Evolutionary conservation across 1,284 basidiomycete species (phyloP).

Genomic region (Tilletia caries): DNA sequence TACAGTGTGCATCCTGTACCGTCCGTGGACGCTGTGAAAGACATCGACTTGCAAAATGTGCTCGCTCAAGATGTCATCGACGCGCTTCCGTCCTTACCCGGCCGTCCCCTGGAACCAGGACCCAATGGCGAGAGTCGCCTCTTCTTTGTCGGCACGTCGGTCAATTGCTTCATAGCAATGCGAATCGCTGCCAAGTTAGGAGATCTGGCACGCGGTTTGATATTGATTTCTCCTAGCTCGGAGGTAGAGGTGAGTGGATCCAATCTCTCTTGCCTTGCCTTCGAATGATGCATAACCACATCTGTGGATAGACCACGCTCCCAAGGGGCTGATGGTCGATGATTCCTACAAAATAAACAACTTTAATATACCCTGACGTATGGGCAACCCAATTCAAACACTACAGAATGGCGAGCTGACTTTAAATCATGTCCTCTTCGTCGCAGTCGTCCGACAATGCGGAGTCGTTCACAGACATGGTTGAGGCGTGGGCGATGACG

Average conservation of each 20-base stretch:
- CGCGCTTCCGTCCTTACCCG: not conserved
- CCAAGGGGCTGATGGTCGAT: not conserved
- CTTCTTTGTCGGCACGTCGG: not conserved
- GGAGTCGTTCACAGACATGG: not conserved
- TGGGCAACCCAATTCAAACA: too few species aligned
- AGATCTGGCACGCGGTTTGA: not conserved
- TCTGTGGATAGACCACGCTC: too few species aligned
- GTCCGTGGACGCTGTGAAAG: not conserved
- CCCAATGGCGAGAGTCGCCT: not conserved
- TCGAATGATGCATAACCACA: constrained; percentile 7
- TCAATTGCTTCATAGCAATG: not conserved
- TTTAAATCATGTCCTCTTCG: not conserved
- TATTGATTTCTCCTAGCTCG: not conserved
- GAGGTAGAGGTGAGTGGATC: not conserved
- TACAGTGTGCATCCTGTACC: not conserved
- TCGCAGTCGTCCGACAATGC: not conserved
- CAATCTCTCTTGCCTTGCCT: not conserved
- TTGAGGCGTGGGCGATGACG: not conserved
- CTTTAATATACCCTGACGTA: constrained; percentile 12
- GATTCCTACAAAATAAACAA: not conserved
- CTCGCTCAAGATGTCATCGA: not conserved
- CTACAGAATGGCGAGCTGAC: too few species aligned
- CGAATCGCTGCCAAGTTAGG: not conserved
- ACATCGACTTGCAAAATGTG: not conserved
- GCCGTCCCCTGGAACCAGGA: not conserved